Base-by-base conservation (phyloP, 441 rosid genomes). In the Melastoma candidum region DNA sequence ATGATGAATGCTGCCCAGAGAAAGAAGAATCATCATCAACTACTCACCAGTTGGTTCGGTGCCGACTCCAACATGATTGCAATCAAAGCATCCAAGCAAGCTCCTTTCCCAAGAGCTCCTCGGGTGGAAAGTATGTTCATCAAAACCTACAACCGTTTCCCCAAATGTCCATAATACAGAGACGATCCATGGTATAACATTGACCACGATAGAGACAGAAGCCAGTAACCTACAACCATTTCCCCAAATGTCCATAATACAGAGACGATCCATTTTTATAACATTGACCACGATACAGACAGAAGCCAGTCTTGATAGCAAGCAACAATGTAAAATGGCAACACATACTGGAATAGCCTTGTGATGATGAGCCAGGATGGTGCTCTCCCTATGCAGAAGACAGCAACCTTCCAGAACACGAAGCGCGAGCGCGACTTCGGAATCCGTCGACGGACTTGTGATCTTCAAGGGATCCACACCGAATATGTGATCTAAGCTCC, bases 341-440 rank as follows among this genome's bases (percentile, higher is more conserved):
- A 48, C 4, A 53, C 53, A 10, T 44, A 87, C 98, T 68, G 81
- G 76, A 6, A 87, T 75, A 47, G 98, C 98, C 61, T 82, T 79
- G 56, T 82, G 77, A 46, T 75, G 81, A 68, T 85, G 90, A 24
- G 96, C 95, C 52, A 92, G 74, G 12, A 71, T 53, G n/a, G 83
- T 75, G 76, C 96, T 83, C 65, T 83, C 81, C 4, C 74, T 65
- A 67, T 92, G 94, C 44, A 87, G 90, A 59, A 92, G 79, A 63
- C 96, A 87, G 56, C 98, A 92, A 43, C 97, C 96, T 75, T 87
- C 98, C 48, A 87, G 68, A 71, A 85, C 90, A 26, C 95, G 78
- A 58, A 92, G 96, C 0, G 96, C 98, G 54, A 92, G 80, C 2
- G 90, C 85, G 10, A 79, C 78, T 63, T 87, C 98, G 1, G 73